Conservation (phyloP, 2,329 filamentous ascomycete species). For the Tolypocladium endophyticum region DNA sequence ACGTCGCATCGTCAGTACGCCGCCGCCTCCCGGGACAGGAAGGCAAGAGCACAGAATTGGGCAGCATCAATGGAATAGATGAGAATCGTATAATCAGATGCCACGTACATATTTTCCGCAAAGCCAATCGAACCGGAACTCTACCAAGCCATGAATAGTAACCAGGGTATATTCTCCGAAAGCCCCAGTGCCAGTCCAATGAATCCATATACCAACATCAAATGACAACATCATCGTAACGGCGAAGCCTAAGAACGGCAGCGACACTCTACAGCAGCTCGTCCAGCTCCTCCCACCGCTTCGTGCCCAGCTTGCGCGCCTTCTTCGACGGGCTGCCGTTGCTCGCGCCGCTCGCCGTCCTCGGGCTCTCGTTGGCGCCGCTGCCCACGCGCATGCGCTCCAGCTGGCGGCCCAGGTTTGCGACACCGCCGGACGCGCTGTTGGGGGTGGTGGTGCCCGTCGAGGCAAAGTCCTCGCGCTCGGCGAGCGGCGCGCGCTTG, state of each 20-base stretch:
- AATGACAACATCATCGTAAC: background rate
- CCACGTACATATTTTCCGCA: background rate
- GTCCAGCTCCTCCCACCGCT: conserved; percentile 39
- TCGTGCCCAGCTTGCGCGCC: conserved; percentile 35
- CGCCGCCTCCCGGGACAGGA: no score
- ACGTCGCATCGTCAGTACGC: no score
- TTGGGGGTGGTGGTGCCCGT: conserved; percentile 1
- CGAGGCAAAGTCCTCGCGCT: conserved; percentile 36
- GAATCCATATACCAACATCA: background rate
- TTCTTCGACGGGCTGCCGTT: conserved; percentile 39
- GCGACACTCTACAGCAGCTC: background rate
- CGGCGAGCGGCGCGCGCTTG: conserved; percentile 44
- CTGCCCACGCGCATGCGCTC: conserved; percentile 40
- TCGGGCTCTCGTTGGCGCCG: conserved; percentile 16
- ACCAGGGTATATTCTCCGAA: background rate
- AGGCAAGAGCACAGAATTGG: background rate
- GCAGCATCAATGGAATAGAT: background rate
- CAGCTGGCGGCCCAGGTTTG: conserved; percentile 34
- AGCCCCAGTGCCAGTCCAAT: background rate
- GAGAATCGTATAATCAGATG: background rate
- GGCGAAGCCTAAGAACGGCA: background rate
- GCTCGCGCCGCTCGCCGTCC: conserved; percentile 13
- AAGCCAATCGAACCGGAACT: background rate
- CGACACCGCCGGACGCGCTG: conserved; percentile 13
- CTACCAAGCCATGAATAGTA: background rate